A percentile compares a stretch with the other conserved stretches of the same genome.
These are phyloP conservation scores for Aspergillus phoenicis DNA, from an alignment of 2,329 filamentous ascomycete species.

Conservation along the genomic window DNA sequence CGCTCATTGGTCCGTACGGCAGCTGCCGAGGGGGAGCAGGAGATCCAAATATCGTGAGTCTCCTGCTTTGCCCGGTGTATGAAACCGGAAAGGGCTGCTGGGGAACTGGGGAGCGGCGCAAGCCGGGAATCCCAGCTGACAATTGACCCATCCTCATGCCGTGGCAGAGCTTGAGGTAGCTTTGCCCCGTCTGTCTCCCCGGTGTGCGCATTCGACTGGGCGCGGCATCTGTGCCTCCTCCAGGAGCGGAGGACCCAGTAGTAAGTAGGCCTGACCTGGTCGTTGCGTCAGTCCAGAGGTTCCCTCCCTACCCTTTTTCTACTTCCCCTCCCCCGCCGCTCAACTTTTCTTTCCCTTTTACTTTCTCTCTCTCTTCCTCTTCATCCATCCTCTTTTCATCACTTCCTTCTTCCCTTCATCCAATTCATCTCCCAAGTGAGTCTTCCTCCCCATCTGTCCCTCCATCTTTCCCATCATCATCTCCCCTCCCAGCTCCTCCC, in stretches of 20 bases:
- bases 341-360: constrained; percentile 23
- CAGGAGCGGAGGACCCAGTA: constrained; percentile 7
- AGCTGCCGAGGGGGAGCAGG: constrained; percentile 31
- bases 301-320: constrained; percentile 25
- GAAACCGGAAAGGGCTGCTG: constrained; percentile 43
- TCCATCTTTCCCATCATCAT: background rate
- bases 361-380: constrained; percentile 15
- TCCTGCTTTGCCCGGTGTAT: constrained; percentile 49
- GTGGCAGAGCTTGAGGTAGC: constrained; percentile 21
- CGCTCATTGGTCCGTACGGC: constrained; percentile 34
- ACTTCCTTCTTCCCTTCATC: constrained; percentile 3
- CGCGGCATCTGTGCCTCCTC: constrained; percentile 5
- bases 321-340: constrained; percentile 33
- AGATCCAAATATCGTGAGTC: constrained; percentile 36
- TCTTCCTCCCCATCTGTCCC: background rate
- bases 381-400: constrained; percentile 3
- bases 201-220: constrained; percentile 29
- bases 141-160: constrained; percentile 18
- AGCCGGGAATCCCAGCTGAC: constrained; percentile 31
- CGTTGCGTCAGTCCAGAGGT: constrained; percentile 38
- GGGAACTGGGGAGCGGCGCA: constrained; percentile 33
- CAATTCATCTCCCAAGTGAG: constrained; percentile 18
- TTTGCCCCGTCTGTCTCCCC: constrained; percentile 33
- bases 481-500: constrained; percentile 7
- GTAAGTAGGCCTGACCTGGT: constrained; percentile 26